Evolutionary conservation across 371 early-diverging fungal species (phyloP), one percentile per base, ranked within the genome.

Genomic region (Polyrhizophydium stewartii): DNA sequence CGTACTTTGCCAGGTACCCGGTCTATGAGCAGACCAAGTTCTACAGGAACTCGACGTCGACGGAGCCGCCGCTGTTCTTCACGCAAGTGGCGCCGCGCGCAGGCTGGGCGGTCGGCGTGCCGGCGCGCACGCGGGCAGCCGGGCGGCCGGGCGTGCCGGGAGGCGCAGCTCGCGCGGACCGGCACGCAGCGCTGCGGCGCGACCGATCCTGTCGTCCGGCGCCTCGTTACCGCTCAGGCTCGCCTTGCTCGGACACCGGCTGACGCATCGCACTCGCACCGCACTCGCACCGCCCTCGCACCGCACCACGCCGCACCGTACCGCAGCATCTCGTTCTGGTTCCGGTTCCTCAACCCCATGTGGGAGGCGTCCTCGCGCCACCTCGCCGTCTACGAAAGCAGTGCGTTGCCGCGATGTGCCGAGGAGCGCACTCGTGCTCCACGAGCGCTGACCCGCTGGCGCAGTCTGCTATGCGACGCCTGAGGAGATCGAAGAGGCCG

Each of bases 381-480:
- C 45, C 76, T 73, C 31, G 72, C 69, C 22, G 52, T 76, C 9
- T 76, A 81, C 66, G 73, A 72, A 5, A 74, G 82, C 58, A 85
- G 85, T 84, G 77, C 62, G 74, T 76, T 13, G 17, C 21, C 16
- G 28, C 21, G 31, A 50, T 35, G 35, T 35, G 13, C 13, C 35
- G 3, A 13, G 35, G 35, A 13, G 13, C 13, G 35, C 35, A 7
- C 7, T 35, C 35, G 3, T 35, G 35, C 7, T 35, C 7, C 35
- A 35, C 35, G 13, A 7, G 3, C 7, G 35, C 35, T 35, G 35
- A 35, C 35, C 3, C 35, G n/a, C 21, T 27, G 37, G 35, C 60
- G 7, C 52, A 85, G 86, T 85, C 53, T 74, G 78, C 13, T 86
- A 87, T 65, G 81, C 83, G 49, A 77, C 77, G 2, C 70, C 73